Evolutionary conservation across 1,139 yeast genomes (phyloP).

Genomic region (Saccharomyces uvarum): DNA sequence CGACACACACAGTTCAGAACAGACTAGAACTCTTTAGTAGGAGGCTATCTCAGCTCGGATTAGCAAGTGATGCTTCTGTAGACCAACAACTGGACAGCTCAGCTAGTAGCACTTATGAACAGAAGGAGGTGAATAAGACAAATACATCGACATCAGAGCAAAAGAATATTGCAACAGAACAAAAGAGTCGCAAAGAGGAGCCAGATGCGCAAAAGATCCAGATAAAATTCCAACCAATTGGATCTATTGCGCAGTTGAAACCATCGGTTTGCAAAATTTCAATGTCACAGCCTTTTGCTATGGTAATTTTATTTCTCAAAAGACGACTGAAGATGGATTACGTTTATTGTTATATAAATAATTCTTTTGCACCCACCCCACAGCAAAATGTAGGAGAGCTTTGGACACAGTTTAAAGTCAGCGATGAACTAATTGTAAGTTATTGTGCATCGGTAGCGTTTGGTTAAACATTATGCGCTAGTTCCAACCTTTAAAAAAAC

Average conservation of each 20-base stretch:
- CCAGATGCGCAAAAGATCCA: conserved; percentile 16
- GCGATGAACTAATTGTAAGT: conserved; percentile 28
- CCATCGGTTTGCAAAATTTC: conserved; percentile 27
- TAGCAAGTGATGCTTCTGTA: conserved; percentile 12
- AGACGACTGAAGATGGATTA: conserved; percentile 19
- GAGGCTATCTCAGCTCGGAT: conserved; percentile 22
- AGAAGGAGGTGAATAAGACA: not conserved
- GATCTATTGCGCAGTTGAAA: conserved; percentile 22
- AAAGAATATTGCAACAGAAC: not conserved
- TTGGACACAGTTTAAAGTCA: conserved; percentile 29
- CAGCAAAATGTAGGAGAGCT: conserved; percentile 29
- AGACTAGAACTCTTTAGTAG: conserved; percentile 23
- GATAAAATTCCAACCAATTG: conserved; percentile 30
- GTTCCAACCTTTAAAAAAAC: not conserved
- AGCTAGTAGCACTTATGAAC: not conserved
- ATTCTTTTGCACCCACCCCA: conserved; percentile 32
- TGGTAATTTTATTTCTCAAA: conserved; percentile 20
- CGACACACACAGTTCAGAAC: conserved; percentile 12
- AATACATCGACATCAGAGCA: conserved; percentile 2
- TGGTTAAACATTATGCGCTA: conserved; percentile 16
- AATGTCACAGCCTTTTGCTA: conserved; percentile 25
- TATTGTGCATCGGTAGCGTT: conserved; percentile 32
- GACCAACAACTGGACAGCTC: not conserved
- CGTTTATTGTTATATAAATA: conserved; percentile 30
- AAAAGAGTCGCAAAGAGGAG: not conserved